A percentile compares a stretch with the other conserved stretches of the same genome.
These are phyloP conservation scores for Hanseniaspora occidentalis DNA, from an alignment of 805 yeast species.

Conservation along the genomic window DNA sequence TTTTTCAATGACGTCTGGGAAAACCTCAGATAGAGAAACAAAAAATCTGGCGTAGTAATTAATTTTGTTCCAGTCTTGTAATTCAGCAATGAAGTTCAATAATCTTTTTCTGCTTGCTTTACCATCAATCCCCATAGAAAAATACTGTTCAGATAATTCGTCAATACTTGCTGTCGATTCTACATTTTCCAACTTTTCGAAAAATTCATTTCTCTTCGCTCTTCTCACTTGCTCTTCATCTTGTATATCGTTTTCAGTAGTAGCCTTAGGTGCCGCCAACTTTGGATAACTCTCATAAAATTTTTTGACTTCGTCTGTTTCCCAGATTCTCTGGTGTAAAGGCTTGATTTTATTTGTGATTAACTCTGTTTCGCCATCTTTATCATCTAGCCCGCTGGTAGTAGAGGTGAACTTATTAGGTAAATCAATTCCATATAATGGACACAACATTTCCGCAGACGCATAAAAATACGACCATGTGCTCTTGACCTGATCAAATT, in stretches of 20 bases:
- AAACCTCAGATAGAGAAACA: conserved; percentile 38
- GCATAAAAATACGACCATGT: conserved; percentile 32
- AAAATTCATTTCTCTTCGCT: conserved; percentile 28
- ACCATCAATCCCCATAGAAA: conserved; percentile 43
- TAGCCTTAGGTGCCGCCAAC: conserved; percentile 11
- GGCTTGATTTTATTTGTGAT: conserved; percentile 16
- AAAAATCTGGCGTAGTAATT: conserved; percentile 54
- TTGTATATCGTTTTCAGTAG: conserved; percentile 8
- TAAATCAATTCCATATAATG: conserved; percentile 26
- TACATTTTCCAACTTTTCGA: conserved; percentile 31
- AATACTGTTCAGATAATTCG: conserved; percentile 33
- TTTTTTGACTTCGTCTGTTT: conserved; percentile 44
- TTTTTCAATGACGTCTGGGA: conserved; percentile 40
- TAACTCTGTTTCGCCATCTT: conserved; percentile 19
- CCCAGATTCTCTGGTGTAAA: conserved; percentile 37
- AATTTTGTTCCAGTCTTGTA: conserved; percentile 32
- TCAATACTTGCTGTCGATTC: conserved; percentile 39
- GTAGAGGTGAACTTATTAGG: no score
- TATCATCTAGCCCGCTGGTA: conserved; percentile 19
- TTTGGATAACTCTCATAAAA: conserved; percentile 51
- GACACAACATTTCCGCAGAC: conserved; percentile 33
- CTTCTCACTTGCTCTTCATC: conserved; percentile 25
- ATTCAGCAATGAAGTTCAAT: conserved; percentile 39
- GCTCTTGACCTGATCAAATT: conserved; percentile 23
- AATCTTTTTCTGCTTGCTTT: conserved; percentile 61